Conservation (phyloP, 768 basidiomycete genomes). For the Boletus tylopilopsis region DNA sequence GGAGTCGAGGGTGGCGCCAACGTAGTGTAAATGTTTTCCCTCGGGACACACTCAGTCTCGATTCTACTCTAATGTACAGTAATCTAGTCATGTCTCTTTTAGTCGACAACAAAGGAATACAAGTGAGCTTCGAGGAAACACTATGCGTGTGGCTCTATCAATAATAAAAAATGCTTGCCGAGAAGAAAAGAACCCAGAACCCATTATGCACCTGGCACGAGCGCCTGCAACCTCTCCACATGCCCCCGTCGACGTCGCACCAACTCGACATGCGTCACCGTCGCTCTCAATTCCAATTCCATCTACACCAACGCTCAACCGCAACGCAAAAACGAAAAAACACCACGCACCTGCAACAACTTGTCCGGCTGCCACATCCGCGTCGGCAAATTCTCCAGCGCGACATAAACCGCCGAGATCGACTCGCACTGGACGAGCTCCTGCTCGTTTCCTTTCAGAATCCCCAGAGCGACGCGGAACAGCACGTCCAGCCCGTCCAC, state of each 20-base stretch:
- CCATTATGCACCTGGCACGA: conserved; percentile 31
- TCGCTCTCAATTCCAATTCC: conserved; percentile 53
- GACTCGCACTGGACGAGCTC: conserved; percentile 84
- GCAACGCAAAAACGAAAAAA: too few species aligned
- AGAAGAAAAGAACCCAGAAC: background rate
- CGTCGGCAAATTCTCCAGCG: conserved; percentile 85
- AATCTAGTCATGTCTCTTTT: background rate
- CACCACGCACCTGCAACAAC: conserved; percentile 65
- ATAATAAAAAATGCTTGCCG: background rate
- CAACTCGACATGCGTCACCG: conserved; percentile 53
- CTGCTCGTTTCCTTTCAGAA: conserved; percentile 77
- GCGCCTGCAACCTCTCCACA: conserved; percentile 40
- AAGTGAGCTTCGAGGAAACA: background rate
- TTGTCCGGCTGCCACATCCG: conserved; percentile 93
- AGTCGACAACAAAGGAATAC: background rate
- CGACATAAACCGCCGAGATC: conserved; percentile 84
- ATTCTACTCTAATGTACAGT: background rate
- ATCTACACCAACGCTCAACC: conserved; percentile 32
- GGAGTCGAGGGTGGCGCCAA: too few species aligned
- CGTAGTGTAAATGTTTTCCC: too few species aligned
- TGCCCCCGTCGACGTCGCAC: conserved; percentile 52
- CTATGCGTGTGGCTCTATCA: conserved; percentile 12
- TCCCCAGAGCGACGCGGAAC: conserved; percentile 85
- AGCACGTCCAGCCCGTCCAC: conserved; percentile 90
- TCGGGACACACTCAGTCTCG: too few species aligned